Evolutionary conservation across 768 basidiomycete genomes (phyloP).

Genomic region (Sistotremastrum suecicum): DNA sequence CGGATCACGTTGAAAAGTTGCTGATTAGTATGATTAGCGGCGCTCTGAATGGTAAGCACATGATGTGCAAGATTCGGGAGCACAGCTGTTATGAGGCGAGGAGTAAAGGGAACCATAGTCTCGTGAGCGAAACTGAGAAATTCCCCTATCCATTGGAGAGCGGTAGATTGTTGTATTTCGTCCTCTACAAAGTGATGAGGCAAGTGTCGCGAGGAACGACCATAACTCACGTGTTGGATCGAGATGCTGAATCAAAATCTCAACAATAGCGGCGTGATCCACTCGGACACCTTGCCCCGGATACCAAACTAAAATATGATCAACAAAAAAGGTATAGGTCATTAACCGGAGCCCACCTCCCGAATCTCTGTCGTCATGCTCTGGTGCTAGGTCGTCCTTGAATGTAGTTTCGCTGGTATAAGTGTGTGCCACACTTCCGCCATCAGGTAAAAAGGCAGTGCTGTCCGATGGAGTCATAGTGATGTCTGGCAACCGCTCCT

Average conservation of each 20-base stretch:
- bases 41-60: constrained; percentile 73
- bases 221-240: constrained; percentile 59
- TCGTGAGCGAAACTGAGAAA: constrained; percentile 80
- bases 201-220: neutral
- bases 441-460: constrained; percentile 19
- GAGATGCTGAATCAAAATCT: constrained; percentile 82
- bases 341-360: constrained; percentile 34
- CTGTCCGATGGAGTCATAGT: constrained; percentile 44
- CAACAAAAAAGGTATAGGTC: neutral
- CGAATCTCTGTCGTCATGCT: constrained; percentile 41
- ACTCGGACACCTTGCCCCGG: constrained; percentile 91
- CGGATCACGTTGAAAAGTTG: constrained; percentile 77
- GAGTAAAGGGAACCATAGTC: constrained; percentile 89
- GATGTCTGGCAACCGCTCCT: constrained; percentile 45
- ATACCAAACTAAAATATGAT: constrained; percentile 49
- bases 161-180: constrained; percentile 88
- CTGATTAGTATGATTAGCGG: constrained; percentile 78
- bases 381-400: constrained; percentile 25
- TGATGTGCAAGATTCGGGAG: constrained; percentile 92
- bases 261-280: constrained; percentile 83
- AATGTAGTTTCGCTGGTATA: constrained; percentile 21
- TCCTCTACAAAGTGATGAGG: constrained; percentile 41
- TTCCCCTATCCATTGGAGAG: constrained; percentile 86
- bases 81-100: constrained; percentile 83
- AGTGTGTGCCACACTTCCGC: constrained; percentile 32